Evolutionary conservation across 2,329 filamentous ascomycete species (phyloP).

Genomic region (Colletotrichum sp.): DNA sequence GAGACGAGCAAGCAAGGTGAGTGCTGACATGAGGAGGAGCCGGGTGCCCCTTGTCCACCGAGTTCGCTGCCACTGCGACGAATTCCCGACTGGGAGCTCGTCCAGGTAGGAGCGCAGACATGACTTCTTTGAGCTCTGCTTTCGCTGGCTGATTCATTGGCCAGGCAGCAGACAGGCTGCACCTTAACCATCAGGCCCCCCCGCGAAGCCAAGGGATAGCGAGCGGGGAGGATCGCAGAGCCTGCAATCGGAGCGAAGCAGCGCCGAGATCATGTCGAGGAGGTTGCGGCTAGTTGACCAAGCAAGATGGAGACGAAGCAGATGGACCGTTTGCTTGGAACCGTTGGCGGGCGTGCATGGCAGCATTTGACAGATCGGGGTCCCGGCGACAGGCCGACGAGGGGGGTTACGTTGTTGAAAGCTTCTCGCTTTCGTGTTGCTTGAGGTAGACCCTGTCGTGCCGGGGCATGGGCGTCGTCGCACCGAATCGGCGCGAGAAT

Average conservation of each 20-base stretch:
- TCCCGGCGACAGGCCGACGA: neutral
- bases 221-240: neutral
- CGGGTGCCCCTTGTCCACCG: neutral
- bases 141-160: neutral
- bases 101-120: neutral
- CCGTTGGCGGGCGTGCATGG: neutral
- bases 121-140: neutral
- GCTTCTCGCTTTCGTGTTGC: neutral
- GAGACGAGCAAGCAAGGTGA: neutral
- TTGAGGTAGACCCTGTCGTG: neutral
- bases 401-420: neutral
- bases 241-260: neutral
- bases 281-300: neutral
- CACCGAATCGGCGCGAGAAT: neutral
- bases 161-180: neutral
- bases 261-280: neutral
- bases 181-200: neutral
- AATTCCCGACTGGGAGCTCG: neutral
- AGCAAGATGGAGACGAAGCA: neutral
- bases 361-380: neutral
- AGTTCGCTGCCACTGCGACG: neutral
- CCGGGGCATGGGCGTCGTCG: neutral
- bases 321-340: neutral
- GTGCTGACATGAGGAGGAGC: neutral
- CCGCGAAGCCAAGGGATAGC: neutral